Percentiles rank a stretch among this genome's conserved stretches.
Evolutionary conservation across 106 monocot genomes (phyloP).

Genomic region (Dendrobium chrysotoxum): DNA sequence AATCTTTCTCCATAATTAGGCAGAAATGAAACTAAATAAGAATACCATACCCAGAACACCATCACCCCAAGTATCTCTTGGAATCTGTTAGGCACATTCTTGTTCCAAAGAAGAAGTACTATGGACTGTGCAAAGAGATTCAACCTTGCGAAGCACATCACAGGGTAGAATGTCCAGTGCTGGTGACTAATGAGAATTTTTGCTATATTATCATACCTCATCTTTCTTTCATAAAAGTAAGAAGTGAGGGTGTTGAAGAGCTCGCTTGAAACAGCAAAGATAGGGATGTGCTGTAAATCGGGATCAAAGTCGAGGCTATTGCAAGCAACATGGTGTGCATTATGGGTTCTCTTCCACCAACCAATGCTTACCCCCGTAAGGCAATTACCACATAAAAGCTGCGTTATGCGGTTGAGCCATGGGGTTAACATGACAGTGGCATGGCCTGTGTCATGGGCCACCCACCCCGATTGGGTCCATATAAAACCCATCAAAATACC

Average conservation of each 20-base stretch:
- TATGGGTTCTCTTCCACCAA: too few relatives aligned
- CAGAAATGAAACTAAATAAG: constrained; percentile 24
- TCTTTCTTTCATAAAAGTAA: neutral
- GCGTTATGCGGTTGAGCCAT: neutral
- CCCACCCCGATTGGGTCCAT: constrained; percentile 42
- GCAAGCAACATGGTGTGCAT: too few relatives aligned
- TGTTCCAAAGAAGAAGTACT: neutral
- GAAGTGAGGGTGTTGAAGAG: too few relatives aligned
- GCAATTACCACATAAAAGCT: too few relatives aligned
- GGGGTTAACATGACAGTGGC: constrained; percentile 18
- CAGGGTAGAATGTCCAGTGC: neutral
- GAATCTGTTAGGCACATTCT: constrained; percentile 16
- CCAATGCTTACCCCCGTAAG: too few relatives aligned
- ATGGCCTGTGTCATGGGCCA: constrained; percentile 41
- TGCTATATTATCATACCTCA: neutral
- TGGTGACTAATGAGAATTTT: neutral
- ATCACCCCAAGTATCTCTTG: constrained; percentile 21
- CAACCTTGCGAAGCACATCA: neutral
- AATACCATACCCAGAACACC: constrained; percentile 37
- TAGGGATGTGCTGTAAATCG: too few relatives aligned
- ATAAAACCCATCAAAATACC: constrained; percentile 27
- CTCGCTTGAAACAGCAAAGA: too few relatives aligned
- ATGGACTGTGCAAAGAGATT: neutral
- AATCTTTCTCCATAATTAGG: constrained; percentile 25
- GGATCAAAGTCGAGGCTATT: too few relatives aligned